These are phyloP conservation scores for Hypomontagnella submonticulosa DNA, from an alignment of 495 filamentous ascomycete genomes.

Conservation along the genomic window DNA sequence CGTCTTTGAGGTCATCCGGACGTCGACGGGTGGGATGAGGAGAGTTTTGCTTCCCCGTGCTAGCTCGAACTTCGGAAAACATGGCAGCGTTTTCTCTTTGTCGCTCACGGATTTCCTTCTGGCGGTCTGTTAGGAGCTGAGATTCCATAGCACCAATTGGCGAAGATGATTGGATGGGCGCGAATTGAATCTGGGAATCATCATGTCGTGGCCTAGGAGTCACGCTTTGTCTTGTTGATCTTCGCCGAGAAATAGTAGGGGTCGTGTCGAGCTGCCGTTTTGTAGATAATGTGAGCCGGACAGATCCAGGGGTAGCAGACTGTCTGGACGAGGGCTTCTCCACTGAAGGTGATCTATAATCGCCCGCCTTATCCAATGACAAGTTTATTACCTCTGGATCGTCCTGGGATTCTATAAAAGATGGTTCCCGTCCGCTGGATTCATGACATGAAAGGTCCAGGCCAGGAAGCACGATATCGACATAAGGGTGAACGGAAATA, in stretches of 20 bases:
- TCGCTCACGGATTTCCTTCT: constrained; percentile 74
- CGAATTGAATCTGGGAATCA: constrained; percentile 82
- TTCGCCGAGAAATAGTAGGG: constrained; percentile 40
- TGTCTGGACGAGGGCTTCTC: constrained; percentile 35
- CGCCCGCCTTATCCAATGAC: constrained; percentile 34
- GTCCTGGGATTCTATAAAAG: constrained; percentile 67
- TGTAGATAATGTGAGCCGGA: constrained; percentile 36
- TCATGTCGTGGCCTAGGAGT: constrained; percentile 70
- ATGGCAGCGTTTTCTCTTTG: constrained; percentile 74
- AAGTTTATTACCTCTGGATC: constrained; percentile 44
- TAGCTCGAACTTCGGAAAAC: constrained; percentile 76
- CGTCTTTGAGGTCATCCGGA: constrained; percentile 7
- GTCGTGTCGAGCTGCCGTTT: constrained; percentile 47
- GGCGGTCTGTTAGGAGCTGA: constrained; percentile 77
- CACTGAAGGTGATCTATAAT: constrained; percentile 36
- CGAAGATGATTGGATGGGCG: constrained; percentile 70
- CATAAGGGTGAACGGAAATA: constrained; percentile 51
- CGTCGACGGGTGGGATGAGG: constrained; percentile 4
- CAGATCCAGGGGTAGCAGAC: constrained; percentile 42
- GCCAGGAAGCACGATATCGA: constrained; percentile 55
- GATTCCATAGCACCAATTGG: constrained; percentile 61
- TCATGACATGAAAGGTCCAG: constrained; percentile 49
- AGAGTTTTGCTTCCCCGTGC: constrained; percentile 53
- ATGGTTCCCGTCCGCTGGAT: constrained; percentile 43
- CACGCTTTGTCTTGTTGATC: constrained; percentile 36